Base-by-base conservation (phyloP, 306 rosid species). In the Sechiopsis laciniata region DNA sequence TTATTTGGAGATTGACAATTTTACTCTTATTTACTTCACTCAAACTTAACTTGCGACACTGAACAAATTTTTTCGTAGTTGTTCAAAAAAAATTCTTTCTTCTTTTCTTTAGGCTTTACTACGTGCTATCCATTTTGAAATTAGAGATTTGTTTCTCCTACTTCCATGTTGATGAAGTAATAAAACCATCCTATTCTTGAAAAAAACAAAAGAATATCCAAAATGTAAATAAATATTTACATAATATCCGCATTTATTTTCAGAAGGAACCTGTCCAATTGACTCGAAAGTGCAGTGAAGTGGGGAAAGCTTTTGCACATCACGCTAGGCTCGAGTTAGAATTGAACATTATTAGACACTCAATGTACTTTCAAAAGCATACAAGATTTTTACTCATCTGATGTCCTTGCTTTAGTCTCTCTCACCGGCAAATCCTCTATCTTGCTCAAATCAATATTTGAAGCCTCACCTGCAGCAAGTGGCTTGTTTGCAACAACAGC, bases 401-500 rank as follows among this genome's bases (percentile, higher is more conserved):
- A 53, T 10, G 20, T 66, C 46, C 55, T 19, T 66, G 35, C 29
- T 66, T 6, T 9, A 12, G 35, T 42, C 54, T 42, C 10, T 5
- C 9, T 37, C 71, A 32, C 2, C 70, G 46, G 9, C 8, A 40
- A 40, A 16, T 64, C 52, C 11, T 37, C 71, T 10, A 1, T 37
- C 20, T 64, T 64, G 51, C 70, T 63, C 24, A 0, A 35, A 16
- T 32, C 51, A 37, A 37, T 22, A 21, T 61, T 74, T 46, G 78
- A 12, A 63, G 17, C 16, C 64, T 74, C 37, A 72, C 77, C 64
- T 55, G 11, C 55, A 67, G 80, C 72, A 19, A 22, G 52, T 10
- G 76, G 48, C 85, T 83, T 76, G 20, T 75, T n/a, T 10, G 9
- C 78, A 19, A 40, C 73, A 3, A 55, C 81, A 26, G 29, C 29